These are phyloP conservation scores for Emergomyces orientalis DNA, from an alignment of 2,329 filamentous ascomycete species.

Conservation along the genomic window DNA sequence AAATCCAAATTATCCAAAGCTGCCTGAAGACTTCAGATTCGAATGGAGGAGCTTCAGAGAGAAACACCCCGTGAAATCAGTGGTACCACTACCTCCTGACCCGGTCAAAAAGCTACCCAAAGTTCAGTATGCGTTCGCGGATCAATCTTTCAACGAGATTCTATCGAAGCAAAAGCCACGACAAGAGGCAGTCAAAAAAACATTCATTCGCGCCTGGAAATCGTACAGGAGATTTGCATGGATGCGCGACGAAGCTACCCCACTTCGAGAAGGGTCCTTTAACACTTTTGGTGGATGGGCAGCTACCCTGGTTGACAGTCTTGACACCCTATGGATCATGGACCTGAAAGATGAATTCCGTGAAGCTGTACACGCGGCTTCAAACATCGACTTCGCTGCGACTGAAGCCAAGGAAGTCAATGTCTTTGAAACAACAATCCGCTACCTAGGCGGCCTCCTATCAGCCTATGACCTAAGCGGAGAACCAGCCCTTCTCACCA, in stretches of 20 bases:
- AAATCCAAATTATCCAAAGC: not conserved
- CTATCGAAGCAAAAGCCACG: conserved; percentile 33
- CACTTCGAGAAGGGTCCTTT: conserved; percentile 42
- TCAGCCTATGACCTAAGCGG: conserved; percentile 45
- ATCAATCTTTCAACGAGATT: conserved; percentile 20
- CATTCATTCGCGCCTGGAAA: conserved; percentile 48
- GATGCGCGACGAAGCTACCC: conserved; percentile 54
- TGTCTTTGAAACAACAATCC: conserved; percentile 44
- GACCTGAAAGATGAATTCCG: conserved; percentile 49
- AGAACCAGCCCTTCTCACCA: conserved; percentile 40
- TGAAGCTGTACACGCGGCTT: conserved; percentile 43
- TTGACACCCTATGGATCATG: conserved; percentile 57
- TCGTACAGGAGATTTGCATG: conserved; percentile 56
- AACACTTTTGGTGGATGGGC: conserved; percentile 55
- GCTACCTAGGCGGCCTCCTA: conserved; percentile 47
- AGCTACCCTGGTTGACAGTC: conserved; percentile 51
- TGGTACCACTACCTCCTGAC: conserved; percentile 19
- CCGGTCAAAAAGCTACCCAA: conserved; percentile 19
- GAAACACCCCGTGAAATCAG: conserved; percentile 18
- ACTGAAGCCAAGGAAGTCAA: conserved; percentile 28
- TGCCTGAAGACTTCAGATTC: not conserved
- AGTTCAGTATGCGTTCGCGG: conserved; percentile 21
- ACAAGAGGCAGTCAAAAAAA: conserved; percentile 40
- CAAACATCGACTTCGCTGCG: conserved; percentile 46
- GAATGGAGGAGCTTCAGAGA: conserved; percentile 5